Base-by-base conservation (phyloP, 805 yeast genomes). In the Ogataea sp. region DNA sequence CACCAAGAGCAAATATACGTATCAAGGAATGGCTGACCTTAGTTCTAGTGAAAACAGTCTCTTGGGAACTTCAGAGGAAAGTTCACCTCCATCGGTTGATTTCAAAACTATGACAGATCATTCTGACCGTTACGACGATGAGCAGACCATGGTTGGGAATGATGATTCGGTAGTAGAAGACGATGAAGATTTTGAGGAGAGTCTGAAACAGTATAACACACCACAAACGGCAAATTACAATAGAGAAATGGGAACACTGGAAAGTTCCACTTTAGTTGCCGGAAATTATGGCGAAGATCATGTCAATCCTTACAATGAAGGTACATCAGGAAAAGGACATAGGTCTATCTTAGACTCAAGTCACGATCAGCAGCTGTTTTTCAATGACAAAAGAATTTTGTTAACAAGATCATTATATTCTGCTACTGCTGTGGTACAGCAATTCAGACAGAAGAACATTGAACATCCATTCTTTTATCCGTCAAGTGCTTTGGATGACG, bases 351-450 rank as follows among this genome's bases (percentile, higher is more conserved):
- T 30, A 10, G 33, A 30, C 34, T 66, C 81, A 1, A 30, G 33
- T 16, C 81, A 87, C 38, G 56, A 82, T 25, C 76, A 79, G 42
- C 96, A 89, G 53, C 61, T 82, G 41, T 83, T 76, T 44, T 90
- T 83, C 56, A 86, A 86, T 53, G 79, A 80, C 49, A 80, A 80
- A 62, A 72, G 83, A 40, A 64, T 76, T 0, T 70, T 81, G 1
- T 64, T 89, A 40, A 81, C 77, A 42, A 65, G 83, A 38, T 69
- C 80, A 1, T 79, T 83, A 41, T 62, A 69, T 43, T 66, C 71
- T 24, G 71, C 80, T 1, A 61, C 70, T 13, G 72, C 69, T 29
- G 51, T 81, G 21, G 52, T 83, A 36, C 52, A 58, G 17, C 75
- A 78, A 17, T 57, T 83, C 15, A 65, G 69, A 17, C 48, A 43